Conservation (phyloP, 2,329 filamentous ascomycete genomes). For the Byssothecium circinans region DNA sequence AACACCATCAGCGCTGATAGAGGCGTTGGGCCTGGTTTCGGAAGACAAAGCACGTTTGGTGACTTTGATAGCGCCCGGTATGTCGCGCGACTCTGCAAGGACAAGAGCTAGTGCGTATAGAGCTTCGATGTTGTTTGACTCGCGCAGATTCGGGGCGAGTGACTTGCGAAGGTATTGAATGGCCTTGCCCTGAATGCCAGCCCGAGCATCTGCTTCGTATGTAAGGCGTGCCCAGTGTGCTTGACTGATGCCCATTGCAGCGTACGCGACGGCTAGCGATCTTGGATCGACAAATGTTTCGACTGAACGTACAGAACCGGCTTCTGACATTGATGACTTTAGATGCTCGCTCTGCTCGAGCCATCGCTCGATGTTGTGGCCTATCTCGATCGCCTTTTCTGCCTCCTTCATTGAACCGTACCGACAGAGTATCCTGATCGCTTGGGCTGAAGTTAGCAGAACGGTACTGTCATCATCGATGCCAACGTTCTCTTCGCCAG, state of each 20-base stretch:
- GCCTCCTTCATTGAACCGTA: conserved; percentile 75
- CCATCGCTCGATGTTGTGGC: conserved; percentile 72
- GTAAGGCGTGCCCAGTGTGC: conserved; percentile 86
- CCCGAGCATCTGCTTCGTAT: conserved; percentile 70
- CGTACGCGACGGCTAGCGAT: conserved; percentile 68
- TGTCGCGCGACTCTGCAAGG: conserved; percentile 83
- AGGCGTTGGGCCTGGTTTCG: conserved; percentile 40
- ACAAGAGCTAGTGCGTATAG: conserved; percentile 81
- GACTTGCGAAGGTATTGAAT: conserved; percentile 75
- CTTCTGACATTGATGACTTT: conserved; percentile 22
- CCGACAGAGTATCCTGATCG: conserved; percentile 76
- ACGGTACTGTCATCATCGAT: conserved; percentile 79
- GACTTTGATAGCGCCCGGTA: conserved; percentile 77
- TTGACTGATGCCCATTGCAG: conserved; percentile 81
- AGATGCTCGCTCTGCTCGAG: conserved; percentile 58
- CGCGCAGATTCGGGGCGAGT: conserved; percentile 66
- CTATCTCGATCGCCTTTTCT: conserved; percentile 75
- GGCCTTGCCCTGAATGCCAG: conserved; percentile 75
- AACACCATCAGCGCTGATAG: conserved; percentile 36
- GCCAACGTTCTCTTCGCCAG: conserved; percentile 65
- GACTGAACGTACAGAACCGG: conserved; percentile 35
- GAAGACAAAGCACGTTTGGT: conserved; percentile 74
- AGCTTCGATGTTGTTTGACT: conserved; percentile 70
- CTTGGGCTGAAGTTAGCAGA: conserved; percentile 76
- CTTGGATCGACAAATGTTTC: conserved; percentile 56